Evolutionary conservation across 2,329 filamentous ascomycete genomes (phyloP), one percentile per base, ranked within the genome.

Genomic region (Rosellinia necatrix): DNA sequence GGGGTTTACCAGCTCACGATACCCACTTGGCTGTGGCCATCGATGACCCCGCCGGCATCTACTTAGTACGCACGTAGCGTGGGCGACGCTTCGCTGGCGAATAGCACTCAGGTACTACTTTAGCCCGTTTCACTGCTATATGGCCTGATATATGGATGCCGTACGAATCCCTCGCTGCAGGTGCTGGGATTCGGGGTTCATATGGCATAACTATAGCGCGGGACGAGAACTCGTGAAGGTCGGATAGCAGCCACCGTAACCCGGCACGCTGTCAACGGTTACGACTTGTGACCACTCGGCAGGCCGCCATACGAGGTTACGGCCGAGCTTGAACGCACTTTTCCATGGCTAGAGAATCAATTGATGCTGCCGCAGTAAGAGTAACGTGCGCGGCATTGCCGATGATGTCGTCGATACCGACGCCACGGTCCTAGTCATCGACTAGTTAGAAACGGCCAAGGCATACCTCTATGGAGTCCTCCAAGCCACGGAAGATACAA

Each of bases 11-110:
- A 56, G 49, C 34, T 51, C 46, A 51, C 49, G 54, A 54, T 54
- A 46, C 58, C 53, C 47, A 53, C 58, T 62, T 60, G 30, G 53
- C 15, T 15, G 35, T 57, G 44, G 40, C 53, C 38, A 40, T 40
- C 50, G 54, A 59, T 44, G 49, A 60, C 54, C 60, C 64, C 60
- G 56, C 58, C 56, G 57, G 48, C 55, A 49, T 52, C 59, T 38
- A 38, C 29, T 38, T 22, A 41, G 54, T 34, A 50, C 17, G 19
- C 42, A 40, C 34, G 15, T 40, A 37, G 34, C 30, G 41, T 29
- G n/a, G n/a, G n/a, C n/a, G n/a, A 57, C 27, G 44, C 52, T 56
- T 56, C 47, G 30, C 52, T 52, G 38, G 52, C 53, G 19, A n/a
- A 57, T 50, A 29, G 41, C 32, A 59, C 47, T n/a, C n/a, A n/a